phyloP scores from a whole-genome alignment of 2,329 filamentous ascomycete species.

The Graphilbum fragrans region DNA sequence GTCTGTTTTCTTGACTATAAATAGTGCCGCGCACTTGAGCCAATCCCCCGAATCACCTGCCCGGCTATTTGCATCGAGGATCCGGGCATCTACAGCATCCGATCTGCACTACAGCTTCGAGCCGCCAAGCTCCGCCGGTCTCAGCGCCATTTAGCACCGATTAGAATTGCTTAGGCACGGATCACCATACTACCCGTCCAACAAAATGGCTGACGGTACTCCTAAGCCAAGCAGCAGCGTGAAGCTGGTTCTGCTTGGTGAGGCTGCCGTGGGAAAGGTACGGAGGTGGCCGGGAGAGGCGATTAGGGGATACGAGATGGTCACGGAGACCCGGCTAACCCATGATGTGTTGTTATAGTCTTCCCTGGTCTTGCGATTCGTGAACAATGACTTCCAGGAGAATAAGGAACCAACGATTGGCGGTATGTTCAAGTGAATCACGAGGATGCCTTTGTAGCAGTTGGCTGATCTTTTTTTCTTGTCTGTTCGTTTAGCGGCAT shows the following conservation, averaged over 20 bases:
- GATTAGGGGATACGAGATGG: neutral
- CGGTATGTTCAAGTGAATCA: slow-evolving; percentile 53
- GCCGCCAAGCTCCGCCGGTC: too few species aligned
- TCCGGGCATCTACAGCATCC: neutral
- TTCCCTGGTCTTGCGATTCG: slow-evolving; percentile 92
- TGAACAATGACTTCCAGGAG: slow-evolving; percentile 99
- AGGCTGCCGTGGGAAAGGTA: slow-evolving; percentile 98
- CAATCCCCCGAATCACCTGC: too few species aligned
- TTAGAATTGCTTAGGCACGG: neutral
- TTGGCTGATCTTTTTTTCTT: slow-evolving; percentile 1
- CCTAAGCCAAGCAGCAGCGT: slow-evolving; percentile 98
- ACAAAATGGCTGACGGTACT: slow-evolving; percentile 53
- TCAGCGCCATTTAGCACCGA: too few species aligned
- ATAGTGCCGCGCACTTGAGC: too few species aligned
- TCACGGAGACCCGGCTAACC: neutral
- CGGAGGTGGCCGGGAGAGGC: neutral
- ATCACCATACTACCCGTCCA: too few species aligned
- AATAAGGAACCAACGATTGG: slow-evolving; percentile 99
- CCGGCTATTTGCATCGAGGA: neutral
- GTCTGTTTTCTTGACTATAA: neutral
- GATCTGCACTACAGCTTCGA: neutral
- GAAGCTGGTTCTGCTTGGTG: slow-evolving; percentile 94
- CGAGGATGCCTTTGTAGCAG: neutral
- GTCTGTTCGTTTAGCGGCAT: slow-evolving; percentile 54
- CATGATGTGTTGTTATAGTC: slow-evolving; percentile 43